Evolutionary conservation across 352 stramenopile species (phyloP).

Genomic region (Aphanomyces astaci): DNA sequence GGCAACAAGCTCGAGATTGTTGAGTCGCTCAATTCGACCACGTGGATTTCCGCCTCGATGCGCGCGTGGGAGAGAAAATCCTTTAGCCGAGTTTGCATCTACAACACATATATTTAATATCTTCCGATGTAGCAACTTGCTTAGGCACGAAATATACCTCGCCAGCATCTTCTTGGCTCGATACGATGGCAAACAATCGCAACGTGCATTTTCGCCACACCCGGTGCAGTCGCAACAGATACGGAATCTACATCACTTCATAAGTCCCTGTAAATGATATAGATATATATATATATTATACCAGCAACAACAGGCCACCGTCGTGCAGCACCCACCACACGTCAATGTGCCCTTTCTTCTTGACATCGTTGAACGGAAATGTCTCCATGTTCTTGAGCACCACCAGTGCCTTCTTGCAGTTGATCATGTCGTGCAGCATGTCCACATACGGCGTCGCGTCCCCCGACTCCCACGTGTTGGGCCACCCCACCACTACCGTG

Average conservation of each 20-base stretch:
- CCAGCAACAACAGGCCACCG: slow-evolving; percentile 24
- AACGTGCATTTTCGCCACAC: slow-evolving; percentile 26
- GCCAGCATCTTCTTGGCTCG: slow-evolving; percentile 16
- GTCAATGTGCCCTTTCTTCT: slow-evolving; percentile 22
- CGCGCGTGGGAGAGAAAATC: slow-evolving; percentile 22
- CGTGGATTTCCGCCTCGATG: slow-evolving; percentile 25
- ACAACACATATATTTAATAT: too few species aligned
- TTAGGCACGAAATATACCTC: background rate
- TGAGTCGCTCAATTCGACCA: slow-evolving; percentile 21
- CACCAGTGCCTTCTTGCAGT: slow-evolving; percentile 9
- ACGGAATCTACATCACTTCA: slow-evolving; percentile 26
- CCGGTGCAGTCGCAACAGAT: slow-evolving; percentile 19
- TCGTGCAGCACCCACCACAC: slow-evolving; percentile 28
- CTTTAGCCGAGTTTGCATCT: slow-evolving; percentile 9
- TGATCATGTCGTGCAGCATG: slow-evolving; percentile 22
- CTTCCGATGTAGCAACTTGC: too few species aligned
- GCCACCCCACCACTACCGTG: slow-evolving; percentile 16
- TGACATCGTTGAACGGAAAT: slow-evolving; percentile 2
- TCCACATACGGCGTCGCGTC: slow-evolving; percentile 15
- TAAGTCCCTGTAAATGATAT: too few species aligned
- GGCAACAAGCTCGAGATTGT: slow-evolving; percentile 9
- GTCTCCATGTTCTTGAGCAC: slow-evolving; percentile 18
- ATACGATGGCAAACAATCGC: slow-evolving; percentile 24
- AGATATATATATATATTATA: too few species aligned
- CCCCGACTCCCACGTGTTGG: background rate